These are phyloP conservation scores for Metahyphopichia silvanorum DNA, from an alignment of 805 yeast species.

Conservation along the genomic window DNA sequence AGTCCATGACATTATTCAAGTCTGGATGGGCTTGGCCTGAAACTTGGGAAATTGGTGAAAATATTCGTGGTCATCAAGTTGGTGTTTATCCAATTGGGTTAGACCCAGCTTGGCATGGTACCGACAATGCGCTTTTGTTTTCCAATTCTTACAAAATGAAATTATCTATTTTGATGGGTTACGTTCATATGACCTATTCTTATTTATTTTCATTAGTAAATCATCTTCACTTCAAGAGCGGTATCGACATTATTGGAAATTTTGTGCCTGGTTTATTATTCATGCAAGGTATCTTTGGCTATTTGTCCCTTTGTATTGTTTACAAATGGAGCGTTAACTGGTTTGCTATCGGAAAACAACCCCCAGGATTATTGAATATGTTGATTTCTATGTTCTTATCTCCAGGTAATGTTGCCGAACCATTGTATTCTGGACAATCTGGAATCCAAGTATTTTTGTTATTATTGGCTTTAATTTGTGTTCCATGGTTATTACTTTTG, in stretches of 20 bases:
- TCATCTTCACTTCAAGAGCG: constrained; percentile 52
- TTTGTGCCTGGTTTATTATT: constrained; percentile 71
- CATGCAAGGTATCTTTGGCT: constrained; percentile 77
- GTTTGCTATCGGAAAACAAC: constrained; percentile 57
- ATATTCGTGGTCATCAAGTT: constrained; percentile 59
- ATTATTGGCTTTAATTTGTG: constrained; percentile 59
- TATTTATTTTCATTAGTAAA: constrained; percentile 66
- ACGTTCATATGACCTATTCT: constrained; percentile 71
- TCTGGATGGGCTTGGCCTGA: constrained; percentile 72
- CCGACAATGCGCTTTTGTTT: constrained; percentile 67
- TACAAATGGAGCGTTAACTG: constrained; percentile 77
- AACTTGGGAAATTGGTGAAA: constrained; percentile 57
- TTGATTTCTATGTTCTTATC: constrained; percentile 71
- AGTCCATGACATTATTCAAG: constrained; percentile 61
- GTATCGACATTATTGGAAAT: constrained; percentile 67
- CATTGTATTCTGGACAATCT: constrained; percentile 62
- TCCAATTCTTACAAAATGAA: constrained; percentile 78
- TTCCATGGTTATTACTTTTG: constrained; percentile 68
- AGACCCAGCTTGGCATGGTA: constrained; percentile 79
- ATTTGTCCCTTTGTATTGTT: constrained; percentile 59
- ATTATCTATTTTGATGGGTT: constrained; percentile 72
- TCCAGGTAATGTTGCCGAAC: constrained; percentile 68
- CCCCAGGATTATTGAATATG: constrained; percentile 75
- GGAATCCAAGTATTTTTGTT: constrained; percentile 57
- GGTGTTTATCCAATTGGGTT: constrained; percentile 68